phyloP scores from a whole-genome alignment of 2,329 filamentous ascomycete genomes.

The Neonectria faginata region DNA sequence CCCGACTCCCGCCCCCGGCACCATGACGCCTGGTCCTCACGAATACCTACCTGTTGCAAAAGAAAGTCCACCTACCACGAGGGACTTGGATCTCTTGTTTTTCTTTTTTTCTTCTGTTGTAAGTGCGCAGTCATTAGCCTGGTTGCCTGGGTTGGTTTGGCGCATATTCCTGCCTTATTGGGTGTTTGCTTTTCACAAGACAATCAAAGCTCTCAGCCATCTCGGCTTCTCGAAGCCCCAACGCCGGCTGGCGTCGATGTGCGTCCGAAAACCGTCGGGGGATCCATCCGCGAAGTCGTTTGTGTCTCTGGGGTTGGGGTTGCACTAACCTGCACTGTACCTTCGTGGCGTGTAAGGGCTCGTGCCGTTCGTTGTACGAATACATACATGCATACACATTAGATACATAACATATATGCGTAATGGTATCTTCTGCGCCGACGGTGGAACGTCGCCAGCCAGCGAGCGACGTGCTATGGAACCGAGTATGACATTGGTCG shows the following conservation, averaged over 20 bases:
- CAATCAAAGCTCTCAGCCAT: not conserved
- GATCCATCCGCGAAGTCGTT: constrained; percentile 32
- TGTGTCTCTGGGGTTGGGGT: constrained; percentile 13
- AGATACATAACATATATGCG: not conserved
- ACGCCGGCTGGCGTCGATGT: constrained; percentile 6
- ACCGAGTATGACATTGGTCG: not conserved
- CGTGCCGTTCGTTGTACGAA: not conserved
- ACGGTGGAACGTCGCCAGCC: constrained; percentile 17
- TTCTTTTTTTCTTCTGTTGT: not conserved
- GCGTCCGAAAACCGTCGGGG: constrained; percentile 35
- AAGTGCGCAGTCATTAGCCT: not conserved
- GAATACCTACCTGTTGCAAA: constrained; percentile 4
- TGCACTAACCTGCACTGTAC: not conserved
- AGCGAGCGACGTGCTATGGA: not conserved
- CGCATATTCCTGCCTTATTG: too few relatives aligned
- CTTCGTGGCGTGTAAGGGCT: not conserved
- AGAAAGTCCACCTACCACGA: constrained; percentile 3
- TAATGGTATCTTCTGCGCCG: not conserved
- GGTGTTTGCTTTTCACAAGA: constrained; percentile 5
- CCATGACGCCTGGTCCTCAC: constrained; percentile 4
- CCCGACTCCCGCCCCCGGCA: not conserved
- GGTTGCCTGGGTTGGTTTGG: not conserved
- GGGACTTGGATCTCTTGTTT: not conserved
- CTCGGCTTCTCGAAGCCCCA: not conserved
- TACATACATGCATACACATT: too few relatives aligned